These are phyloP conservation scores for Phytopythium delawarense DNA, from an alignment of 352 stramenopile genomes.

Conservation along the genomic window DNA sequence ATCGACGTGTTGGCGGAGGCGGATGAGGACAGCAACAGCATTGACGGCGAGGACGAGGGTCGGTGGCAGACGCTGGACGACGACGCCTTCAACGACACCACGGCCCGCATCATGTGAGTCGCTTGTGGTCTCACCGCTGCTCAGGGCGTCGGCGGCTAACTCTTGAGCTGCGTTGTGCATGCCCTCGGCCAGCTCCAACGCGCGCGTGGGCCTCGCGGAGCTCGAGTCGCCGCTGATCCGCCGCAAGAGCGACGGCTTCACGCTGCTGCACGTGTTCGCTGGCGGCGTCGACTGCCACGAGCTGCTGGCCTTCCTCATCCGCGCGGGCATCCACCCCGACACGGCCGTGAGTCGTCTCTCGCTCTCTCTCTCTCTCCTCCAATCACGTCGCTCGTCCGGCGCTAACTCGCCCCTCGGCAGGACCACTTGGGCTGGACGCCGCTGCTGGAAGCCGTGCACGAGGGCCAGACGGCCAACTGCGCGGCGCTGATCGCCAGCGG, in stretches of 20 bases:
- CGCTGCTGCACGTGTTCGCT: conserved; percentile 51
- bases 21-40: conserved; percentile 1
- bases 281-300: conserved; percentile 52
- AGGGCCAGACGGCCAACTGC: conserved; percentile 49
- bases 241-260: conserved; percentile 41
- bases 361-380: background rate
- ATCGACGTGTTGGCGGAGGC: background rate
- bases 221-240: conserved; percentile 22
- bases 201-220: conserved; percentile 24
- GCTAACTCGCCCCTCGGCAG: conserved; percentile 1
- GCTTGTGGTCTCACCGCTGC: too few species aligned
- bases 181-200: conserved; percentile 27
- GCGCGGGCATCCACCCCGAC: conserved; percentile 31
- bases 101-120: conserved; percentile 50
- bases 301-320: conserved; percentile 39
- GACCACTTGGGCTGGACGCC: conserved; percentile 54
- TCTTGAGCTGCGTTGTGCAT: background rate
- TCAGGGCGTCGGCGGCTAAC: background rate
- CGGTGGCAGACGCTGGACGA: conserved; percentile 28
- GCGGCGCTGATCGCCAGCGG: conserved; percentile 37
- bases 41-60: background rate
- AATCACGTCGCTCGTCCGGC: background rate
- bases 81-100: conserved; percentile 39
- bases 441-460: conserved; percentile 55
- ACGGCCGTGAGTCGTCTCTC: conserved; percentile 14